phyloP scores from a whole-genome alignment of 192 early-diverging fungal species.

The Coemansia sp. region DNA sequence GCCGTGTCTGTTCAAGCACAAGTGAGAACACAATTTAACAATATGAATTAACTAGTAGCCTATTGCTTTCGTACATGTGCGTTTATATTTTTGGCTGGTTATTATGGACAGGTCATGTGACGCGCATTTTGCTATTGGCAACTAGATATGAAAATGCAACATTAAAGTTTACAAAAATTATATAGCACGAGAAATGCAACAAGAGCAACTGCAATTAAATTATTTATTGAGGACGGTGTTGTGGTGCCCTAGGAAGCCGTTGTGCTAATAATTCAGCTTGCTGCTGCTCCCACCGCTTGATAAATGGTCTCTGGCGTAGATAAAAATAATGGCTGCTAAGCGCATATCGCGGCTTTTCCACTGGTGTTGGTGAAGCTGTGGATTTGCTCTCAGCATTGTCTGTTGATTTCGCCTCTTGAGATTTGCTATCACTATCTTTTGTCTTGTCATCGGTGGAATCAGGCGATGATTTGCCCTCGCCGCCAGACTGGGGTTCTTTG shows the following conservation, averaged over 20 bases:
- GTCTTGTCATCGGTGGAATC: not conserved
- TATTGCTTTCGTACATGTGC: no score
- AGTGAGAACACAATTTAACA: no score
- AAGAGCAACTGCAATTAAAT: not conserved
- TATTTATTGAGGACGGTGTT: not conserved
- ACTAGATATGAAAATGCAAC: no score
- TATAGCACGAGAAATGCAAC: no score
- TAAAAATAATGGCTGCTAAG: slow-evolving; percentile 35
- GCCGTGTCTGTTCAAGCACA: no score
- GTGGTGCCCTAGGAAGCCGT: slow-evolving; percentile 22
- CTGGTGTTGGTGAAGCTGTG: not conserved
- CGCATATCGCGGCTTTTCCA: slow-evolving; percentile 6
- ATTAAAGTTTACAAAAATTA: no score
- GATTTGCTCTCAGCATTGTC: not conserved
- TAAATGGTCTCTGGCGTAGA: slow-evolving; percentile 29
- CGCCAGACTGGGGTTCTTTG: not conserved
- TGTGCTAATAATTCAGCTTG: slow-evolving; percentile 17
- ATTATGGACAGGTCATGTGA: no score
- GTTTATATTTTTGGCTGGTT: no score
- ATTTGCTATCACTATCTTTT: not conserved
- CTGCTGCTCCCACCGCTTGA: slow-evolving; percentile 28
- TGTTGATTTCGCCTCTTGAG: not conserved
- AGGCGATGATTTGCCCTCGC: not conserved
- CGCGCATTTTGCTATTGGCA: no score
- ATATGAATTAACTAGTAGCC: no score